Base-by-base conservation (phyloP, 2,329 filamentous ascomycete species). In the Talaromyces verruculosus region DNA sequence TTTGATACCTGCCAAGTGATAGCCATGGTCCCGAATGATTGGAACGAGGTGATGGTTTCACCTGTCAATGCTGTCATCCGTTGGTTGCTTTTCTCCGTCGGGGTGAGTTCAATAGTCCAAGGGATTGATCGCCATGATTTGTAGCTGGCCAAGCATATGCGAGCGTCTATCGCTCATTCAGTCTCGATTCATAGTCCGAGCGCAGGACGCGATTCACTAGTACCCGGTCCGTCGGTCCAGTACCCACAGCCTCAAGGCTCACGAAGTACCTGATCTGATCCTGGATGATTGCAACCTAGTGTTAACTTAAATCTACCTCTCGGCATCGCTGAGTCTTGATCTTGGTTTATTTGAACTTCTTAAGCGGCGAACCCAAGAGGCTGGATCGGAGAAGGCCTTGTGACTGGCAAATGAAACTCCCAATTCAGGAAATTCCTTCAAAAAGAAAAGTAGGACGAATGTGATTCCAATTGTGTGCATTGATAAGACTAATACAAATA, bases 231-330 rank as follows among this genome's bases (percentile, higher is more conserved):
- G 17, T 25, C 13, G 33, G 51, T 39, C 22, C 61, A 3, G 45
- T 28, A 28, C 35, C 41, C 39, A 22, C 15, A 25, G n/a, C 22
- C 39, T 41, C 51, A 35, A 15, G 47, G n/a, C 61, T 41, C 53
- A 47, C n/a, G 30, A 51, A 43, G 33, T 64, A 13, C 62, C 35
- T 37, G 55, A 35, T 41, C n/a, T 22, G 53, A 51, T 37, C n/a
- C 33, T 37, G 30, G 11, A 15, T 22, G 33, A 22, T 19, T 19
- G 22, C n/a, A 22, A 3, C 53, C 4, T 7, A 37, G 30, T 35
- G 17, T 28, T 35, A 19, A 37, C n/a, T 55, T 55, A 19, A 19
- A 37, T 13, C 53, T 30, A 33, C n/a, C 30, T 10, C 33, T 35
- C 7, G 17, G 30, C 5, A 37, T 37, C 10, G 17, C 30, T 15